Percentiles rank a stretch among this genome's conserved stretches.
Evolutionary conservation across 164 flowering plant species (phyloP).

Genomic region (Sedum album): DNA sequence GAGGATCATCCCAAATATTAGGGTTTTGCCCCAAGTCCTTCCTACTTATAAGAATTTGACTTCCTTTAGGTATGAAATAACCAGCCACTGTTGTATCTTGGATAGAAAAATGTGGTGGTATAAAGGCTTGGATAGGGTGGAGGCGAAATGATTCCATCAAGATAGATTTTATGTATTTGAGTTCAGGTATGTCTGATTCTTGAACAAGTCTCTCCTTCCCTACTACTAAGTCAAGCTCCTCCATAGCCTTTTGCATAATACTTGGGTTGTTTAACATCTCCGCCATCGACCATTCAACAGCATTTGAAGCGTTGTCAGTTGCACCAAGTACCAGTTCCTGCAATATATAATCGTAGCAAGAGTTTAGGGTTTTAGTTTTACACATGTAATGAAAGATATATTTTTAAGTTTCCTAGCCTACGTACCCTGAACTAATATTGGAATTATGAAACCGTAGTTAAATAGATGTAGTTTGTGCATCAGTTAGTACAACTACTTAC

Average conservation of each 20-base stretch:
- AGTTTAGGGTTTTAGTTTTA: no score
- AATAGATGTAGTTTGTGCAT: no score
- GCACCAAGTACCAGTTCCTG: conserved; percentile 23
- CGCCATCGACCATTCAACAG: conserved; percentile 11
- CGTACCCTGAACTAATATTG: no score
- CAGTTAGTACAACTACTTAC: conserved; percentile 4
- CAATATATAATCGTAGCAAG: not conserved
- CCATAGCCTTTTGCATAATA: conserved; percentile 13
- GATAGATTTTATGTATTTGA: conserved; percentile 23
- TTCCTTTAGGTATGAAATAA: conserved; percentile 34
- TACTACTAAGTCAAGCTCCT: conserved; percentile 22
- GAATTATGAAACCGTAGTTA: no score
- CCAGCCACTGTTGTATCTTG: conserved; percentile 17
- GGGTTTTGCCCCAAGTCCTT: conserved; percentile 28
- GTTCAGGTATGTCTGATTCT: conserved; percentile 26
- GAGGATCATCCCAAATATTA: conserved; percentile 27
- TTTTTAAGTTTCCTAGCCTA: no score
- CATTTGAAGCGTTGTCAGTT: conserved; percentile 25
- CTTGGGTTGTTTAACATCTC: conserved; percentile 25
- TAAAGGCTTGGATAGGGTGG: conserved; percentile 27
- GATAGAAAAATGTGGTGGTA: conserved; percentile 18
- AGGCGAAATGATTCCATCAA: conserved; percentile 25
- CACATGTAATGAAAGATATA: no score
- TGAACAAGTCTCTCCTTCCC: conserved; percentile 19
- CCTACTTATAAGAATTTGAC: conserved; percentile 25